Percentiles rank a stretch among this genome's conserved stretches.
These are phyloP conservation scores for Ascochyta clinopodiicola DNA, from an alignment of 2,329 filamentous ascomycete species.

Conservation along the genomic window DNA sequence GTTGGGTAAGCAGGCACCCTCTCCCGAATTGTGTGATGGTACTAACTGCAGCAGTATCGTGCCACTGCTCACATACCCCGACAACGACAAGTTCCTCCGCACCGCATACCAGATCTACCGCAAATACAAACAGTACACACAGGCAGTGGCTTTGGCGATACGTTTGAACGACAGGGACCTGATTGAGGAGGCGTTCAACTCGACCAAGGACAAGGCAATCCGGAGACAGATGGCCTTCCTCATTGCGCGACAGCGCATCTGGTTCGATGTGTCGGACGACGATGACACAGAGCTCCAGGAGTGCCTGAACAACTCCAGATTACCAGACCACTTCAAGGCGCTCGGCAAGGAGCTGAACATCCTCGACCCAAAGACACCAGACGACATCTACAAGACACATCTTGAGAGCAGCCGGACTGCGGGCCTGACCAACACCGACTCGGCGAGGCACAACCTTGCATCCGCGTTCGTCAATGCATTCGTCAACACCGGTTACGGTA, in stretches of 20 bases:
- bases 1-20: conserved; percentile 62
- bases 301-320: conserved; percentile 83
- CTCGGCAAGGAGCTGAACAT: conserved; percentile 97
- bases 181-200: conserved; percentile 81
- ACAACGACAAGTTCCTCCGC: conserved; percentile 93
- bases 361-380: conserved; percentile 92
- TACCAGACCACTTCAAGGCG: conserved; percentile 92
- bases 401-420: conserved; percentile 93
- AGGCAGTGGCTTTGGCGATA: conserved; percentile 94
- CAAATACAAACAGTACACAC: conserved; percentile 88
- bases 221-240: conserved; percentile 96
- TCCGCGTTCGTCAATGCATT: conserved; percentile 97
- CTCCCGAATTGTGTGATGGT: background rate
- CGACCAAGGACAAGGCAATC: conserved; percentile 79
- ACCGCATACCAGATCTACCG: conserved; percentile 95
- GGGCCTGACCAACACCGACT: conserved; percentile 93
- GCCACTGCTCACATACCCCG: conserved; percentile 93
- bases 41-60: conserved; percentile 73
- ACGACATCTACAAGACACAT: conserved; percentile 99
- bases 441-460: conserved; percentile 91
- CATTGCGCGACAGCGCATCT: conserved; percentile 88
- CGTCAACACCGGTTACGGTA: conserved; percentile 92
- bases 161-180: conserved; percentile 85
- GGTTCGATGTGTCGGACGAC: conserved; percentile 73
- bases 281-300: conserved; percentile 79